Evolutionary conservation across 257 asterid genomes (phyloP).

Genomic region (Solanum lycopersicoides): DNA sequence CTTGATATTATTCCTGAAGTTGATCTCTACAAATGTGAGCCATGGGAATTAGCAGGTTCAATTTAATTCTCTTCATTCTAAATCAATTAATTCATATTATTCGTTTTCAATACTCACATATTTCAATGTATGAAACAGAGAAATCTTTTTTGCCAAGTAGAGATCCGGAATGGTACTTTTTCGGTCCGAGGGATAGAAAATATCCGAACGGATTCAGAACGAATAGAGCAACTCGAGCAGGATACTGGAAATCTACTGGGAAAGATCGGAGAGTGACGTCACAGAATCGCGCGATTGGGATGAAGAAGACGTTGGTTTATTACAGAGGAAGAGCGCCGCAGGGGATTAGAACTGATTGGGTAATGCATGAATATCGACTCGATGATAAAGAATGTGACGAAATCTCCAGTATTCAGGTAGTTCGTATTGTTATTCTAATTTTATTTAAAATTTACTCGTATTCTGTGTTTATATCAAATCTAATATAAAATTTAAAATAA

Average conservation of each 20-base stretch:
- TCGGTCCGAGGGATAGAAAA: conserved; percentile 94
- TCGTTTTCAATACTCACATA: neutral
- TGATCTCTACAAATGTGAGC: conserved; percentile 98
- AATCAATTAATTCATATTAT: neutral
- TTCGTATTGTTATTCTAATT: conserved; percentile 3
- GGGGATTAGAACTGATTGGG: conserved; percentile 92
- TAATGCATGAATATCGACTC: conserved; percentile 90
- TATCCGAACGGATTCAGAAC: conserved; percentile 93
- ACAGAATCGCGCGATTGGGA: conserved; percentile 73
- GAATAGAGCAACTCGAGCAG: conserved; percentile 84
- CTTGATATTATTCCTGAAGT: conserved; percentile 90
- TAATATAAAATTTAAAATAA: too few relatives aligned
- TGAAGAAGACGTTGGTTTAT: conserved; percentile 92
- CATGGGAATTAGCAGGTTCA: conserved; percentile 91
- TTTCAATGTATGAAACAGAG: conserved; percentile 21
- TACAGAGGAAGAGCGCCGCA: conserved; percentile 94
- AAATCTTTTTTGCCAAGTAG: conserved; percentile 88
- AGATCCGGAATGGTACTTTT: conserved; percentile 98
- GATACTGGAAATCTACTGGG: conserved; percentile 96
- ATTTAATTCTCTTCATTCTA: neutral
- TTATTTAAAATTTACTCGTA: neutral
- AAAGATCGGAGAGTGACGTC: conserved; percentile 70
- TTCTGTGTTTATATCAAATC: neutral
- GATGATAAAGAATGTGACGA: conserved; percentile 66
- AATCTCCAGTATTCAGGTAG: conserved; percentile 83